Evolutionary conservation across 2,329 filamentous ascomycete species (phyloP).

Genomic region (Xylariaceae sp.): DNA sequence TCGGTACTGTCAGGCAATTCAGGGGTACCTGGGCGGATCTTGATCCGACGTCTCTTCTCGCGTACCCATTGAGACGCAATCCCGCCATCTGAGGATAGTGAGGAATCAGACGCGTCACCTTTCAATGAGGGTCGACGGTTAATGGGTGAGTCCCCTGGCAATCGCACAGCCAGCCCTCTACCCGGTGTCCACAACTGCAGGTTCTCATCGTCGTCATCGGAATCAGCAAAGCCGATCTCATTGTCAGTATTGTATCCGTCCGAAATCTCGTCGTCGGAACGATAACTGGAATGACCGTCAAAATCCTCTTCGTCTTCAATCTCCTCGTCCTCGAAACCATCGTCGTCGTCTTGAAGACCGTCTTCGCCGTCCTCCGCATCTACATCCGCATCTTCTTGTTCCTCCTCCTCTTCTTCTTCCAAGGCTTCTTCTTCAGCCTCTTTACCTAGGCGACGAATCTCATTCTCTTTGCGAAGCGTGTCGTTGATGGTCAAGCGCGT

Average conservation of each 20-base stretch:
- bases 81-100: conserved; percentile 46
- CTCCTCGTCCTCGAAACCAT: conserved; percentile 33
- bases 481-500: conserved; percentile 83
- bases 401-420: conserved; percentile 65
- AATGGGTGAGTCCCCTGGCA: conserved; percentile 34
- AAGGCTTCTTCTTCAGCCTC: conserved; percentile 89
- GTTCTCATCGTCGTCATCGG: conserved; percentile 63
- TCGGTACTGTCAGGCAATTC: conserved; percentile 96
- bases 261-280: conserved; percentile 44
- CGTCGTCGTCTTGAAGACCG: conserved; percentile 41
- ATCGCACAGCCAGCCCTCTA: conserved; percentile 35
- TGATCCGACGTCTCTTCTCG: conserved; percentile 39
- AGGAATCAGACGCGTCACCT: conserved; percentile 58
- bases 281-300: conserved; percentile 54
- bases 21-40: conserved; percentile 65
- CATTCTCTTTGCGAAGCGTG: conserved; percentile 84
- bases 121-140: conserved; percentile 38
- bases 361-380: conserved; percentile 48
- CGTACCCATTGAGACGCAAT: conserved; percentile 29
- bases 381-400: conserved; percentile 43
- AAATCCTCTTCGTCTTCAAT: conserved; percentile 53
- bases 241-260: conserved; percentile 74
- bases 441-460: conserved; percentile 77
- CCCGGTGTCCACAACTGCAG: conserved; percentile 54
- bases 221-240: conserved; percentile 64